A percentile compares a stretch with the other conserved stretches of the same genome.
Evolutionary conservation across 768 basidiomycete species (phyloP).

Genomic region (Infundibulicybe gibba): DNA sequence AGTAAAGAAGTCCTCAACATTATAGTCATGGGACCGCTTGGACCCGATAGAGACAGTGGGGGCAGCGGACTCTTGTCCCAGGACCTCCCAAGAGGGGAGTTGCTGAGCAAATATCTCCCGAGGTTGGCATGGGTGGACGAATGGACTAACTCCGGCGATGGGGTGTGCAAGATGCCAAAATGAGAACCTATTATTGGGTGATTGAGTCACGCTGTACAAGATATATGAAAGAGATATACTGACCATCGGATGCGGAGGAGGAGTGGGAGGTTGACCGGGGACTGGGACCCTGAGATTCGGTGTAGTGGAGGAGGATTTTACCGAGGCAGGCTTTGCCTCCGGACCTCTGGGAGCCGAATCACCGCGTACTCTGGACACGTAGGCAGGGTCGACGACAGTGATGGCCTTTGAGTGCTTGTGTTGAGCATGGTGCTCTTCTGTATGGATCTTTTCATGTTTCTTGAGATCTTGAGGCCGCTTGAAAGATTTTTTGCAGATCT

Average conservation of each 20-base stretch:
- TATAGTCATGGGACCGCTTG: constrained; percentile 70
- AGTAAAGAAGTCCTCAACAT: constrained; percentile 77
- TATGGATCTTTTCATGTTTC: constrained; percentile 99
- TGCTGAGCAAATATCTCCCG: constrained; percentile 50
- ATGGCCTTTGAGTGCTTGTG: constrained; percentile 98
- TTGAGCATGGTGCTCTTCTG: constrained; percentile 93
- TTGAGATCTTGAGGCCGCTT: constrained; percentile 99
- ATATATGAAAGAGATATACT: constrained; percentile 10
- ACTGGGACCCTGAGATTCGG: constrained; percentile 25
- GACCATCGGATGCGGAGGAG: constrained; percentile 48
- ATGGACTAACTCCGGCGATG: constrained; percentile 59
- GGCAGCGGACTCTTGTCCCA: constrained; percentile 33
- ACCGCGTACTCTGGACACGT: constrained; percentile 63
- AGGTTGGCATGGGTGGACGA: constrained; percentile 36
- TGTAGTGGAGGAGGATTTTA: constrained; percentile 25
- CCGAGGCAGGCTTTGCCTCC: constrained; percentile 19
- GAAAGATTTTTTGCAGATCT: constrained; percentile 96
- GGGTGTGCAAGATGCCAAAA: constrained; percentile 50
- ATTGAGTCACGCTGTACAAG: constrained; percentile 10
- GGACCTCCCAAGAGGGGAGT: constrained; percentile 57
- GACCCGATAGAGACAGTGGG: constrained; percentile 44
- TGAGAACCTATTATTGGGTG: constrained; percentile 26
- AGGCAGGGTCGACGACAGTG: constrained; percentile 77
- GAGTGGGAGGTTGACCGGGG: constrained; percentile 48
- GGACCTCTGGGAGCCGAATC: constrained; percentile 28